These are phyloP conservation scores for Phytophthora podocarpi DNA, from an alignment of 352 stramenopile genomes.

Conservation along the genomic window DNA sequence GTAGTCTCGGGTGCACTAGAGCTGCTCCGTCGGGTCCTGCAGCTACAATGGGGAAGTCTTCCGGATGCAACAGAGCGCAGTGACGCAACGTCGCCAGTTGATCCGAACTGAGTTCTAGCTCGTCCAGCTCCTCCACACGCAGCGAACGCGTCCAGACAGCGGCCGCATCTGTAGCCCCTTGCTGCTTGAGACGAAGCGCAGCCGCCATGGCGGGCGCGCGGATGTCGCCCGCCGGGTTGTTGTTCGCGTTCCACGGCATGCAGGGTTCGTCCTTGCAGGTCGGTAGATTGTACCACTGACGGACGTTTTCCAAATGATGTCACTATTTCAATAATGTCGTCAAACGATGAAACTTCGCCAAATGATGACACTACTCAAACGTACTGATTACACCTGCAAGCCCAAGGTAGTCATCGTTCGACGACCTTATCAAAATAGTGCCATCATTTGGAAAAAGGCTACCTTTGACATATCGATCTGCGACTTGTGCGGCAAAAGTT, in stretches of 20 bases:
- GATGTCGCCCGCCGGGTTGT: conserved; percentile 83
- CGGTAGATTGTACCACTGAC: too few relatives aligned
- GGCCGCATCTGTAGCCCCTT: conserved; percentile 9
- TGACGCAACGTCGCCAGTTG: conserved; percentile 37
- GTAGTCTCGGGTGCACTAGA: conserved; percentile 64
- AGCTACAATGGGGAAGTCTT: conserved; percentile 52
- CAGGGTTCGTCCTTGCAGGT: too few relatives aligned
- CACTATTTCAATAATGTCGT: too few relatives aligned
- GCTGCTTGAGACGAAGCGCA: conserved; percentile 50
- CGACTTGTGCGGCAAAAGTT: conserved; percentile 26
- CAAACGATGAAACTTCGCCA: too few relatives aligned
- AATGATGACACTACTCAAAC: too few relatives aligned
- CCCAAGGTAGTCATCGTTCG: too few relatives aligned
- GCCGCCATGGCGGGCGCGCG: conserved; percentile 72
- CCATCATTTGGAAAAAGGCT: too few relatives aligned
- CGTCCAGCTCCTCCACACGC: conserved; percentile 50
- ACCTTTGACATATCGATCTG: too few relatives aligned
- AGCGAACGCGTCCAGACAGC: conserved; percentile 43
- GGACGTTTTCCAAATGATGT: too few relatives aligned
- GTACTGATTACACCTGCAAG: too few relatives aligned
- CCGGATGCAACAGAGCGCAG: conserved; percentile 65
- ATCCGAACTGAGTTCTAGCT: conserved; percentile 25
- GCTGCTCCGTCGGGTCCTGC: conserved; percentile 23
- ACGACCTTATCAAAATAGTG: too few relatives aligned
- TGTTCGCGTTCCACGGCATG: conserved; percentile 88